A percentile compares a stretch with the other conserved stretches of the same genome.
Conservation (phyloP, 306 rosid species). For the Senna siamea region DNA sequence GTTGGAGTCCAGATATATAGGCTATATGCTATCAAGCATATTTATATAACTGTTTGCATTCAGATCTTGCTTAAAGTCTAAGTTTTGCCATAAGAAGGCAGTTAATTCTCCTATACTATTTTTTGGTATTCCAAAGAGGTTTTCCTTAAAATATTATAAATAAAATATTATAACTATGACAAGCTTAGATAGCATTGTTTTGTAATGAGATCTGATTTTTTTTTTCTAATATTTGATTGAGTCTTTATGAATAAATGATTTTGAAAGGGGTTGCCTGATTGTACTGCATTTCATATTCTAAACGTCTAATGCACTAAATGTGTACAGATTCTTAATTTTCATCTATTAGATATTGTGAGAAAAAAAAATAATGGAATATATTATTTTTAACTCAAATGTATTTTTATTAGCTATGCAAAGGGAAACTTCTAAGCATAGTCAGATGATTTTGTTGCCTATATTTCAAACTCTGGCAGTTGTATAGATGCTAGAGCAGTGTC, state of each 20-base stretch:
- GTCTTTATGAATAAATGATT: neutral
- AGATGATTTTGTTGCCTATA: neutral
- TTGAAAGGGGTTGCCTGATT: slow-evolving; percentile 1
- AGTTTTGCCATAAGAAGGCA: neutral
- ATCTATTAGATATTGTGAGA: neutral
- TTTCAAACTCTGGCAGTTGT: neutral
- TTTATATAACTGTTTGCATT: neutral
- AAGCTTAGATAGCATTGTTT: neutral
- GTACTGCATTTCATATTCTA: neutral
- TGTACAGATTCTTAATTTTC: neutral
- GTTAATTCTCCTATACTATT: neutral
- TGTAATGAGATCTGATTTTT: neutral
- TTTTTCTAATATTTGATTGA: neutral
- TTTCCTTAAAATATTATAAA: neutral
- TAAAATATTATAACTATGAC: neutral
- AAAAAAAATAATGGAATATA: neutral
- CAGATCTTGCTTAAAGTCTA: neutral
- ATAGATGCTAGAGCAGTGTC: neutral
- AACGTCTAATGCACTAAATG: neutral
- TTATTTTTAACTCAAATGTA: neutral
- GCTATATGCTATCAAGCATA: neutral
- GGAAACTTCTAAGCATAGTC: neutral
- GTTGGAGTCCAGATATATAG: neutral
- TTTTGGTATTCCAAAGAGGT: neutral
- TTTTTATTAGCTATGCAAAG: neutral